Evolutionary conservation across 371 early-diverging fungal species (phyloP), one percentile per base, ranked within the genome.

Genomic region (Lichtheimia ramosa): DNA sequence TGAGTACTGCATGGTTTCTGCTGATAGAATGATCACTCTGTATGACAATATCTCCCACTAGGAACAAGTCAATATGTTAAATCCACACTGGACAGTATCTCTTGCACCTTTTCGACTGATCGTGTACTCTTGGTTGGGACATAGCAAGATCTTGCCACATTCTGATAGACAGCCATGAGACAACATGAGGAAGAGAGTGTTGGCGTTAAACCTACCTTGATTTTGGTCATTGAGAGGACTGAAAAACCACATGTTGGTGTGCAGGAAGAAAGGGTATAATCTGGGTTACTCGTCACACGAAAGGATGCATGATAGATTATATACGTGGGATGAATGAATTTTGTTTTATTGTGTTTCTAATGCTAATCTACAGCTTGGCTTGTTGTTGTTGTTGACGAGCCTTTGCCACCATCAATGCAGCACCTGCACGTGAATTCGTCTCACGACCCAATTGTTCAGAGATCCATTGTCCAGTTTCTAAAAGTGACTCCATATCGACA

Each of bases 401-500:
- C 42, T 51, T 66, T 21, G 66, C 70, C 3, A 64, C 60, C 62
- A 71, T 61, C 20, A 81, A 66, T 1, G 76, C 84, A 51, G 79
- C 73, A 28, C 67, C 81, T 21, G 80, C 84, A 58, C 78, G 74
- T 20, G 82, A 74, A 48, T 61, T 75, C 5, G 77, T 89, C 1
- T 77, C 54, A 27, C 89, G 81, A 40, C 86, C 89, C 16, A 97
- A 68, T 49, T 89, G 64, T 12, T 80, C 74, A 3, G 93, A 92
- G 56, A 97, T 97, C 86, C 88, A 95, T 68, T 87, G 72, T 15
- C 97, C 98, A 46, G 87, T 83, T 23, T 77, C 73, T 13, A 91
- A 83, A 15, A 96, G 81, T 61, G 83, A 76, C 39, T 77, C 63
- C 61, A 98, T 68, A 69, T 94, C 84, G 13, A 92, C 83, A 10